Conservation (phyloP, 176 grass and related monocot genomes). For the Aegilops bicornis region DNA sequence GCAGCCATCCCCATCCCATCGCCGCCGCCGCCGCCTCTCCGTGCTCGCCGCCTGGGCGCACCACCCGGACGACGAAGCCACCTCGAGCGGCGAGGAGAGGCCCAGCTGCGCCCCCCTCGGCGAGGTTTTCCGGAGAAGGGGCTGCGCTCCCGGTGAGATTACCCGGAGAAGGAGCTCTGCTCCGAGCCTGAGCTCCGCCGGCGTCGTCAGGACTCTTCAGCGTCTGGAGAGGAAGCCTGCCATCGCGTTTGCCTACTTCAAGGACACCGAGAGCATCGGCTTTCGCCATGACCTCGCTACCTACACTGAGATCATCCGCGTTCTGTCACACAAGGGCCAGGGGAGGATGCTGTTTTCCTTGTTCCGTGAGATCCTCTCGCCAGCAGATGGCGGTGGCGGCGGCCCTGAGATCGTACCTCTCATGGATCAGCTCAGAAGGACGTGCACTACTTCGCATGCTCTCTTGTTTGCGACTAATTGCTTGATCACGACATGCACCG, state of each 20-base stretch:
- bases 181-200: conserved; percentile 30
- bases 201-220: conserved; percentile 41
- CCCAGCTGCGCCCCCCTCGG: background rate
- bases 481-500: conserved; percentile 50
- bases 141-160: background rate
- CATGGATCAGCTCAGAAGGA: conserved; percentile 36
- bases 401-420: conserved; percentile 40
- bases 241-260: conserved; percentile 65
- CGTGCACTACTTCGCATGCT: background rate
- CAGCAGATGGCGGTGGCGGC: background rate
- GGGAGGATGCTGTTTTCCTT: conserved; percentile 47
- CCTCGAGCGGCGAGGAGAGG: conserved; percentile 55
- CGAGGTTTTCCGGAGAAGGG: background rate
- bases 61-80: conserved; percentile 26
- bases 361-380: conserved; percentile 45
- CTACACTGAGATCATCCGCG: conserved; percentile 48
- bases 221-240: conserved; percentile 41
- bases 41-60: background rate
- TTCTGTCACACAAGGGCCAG: conserved; percentile 37
- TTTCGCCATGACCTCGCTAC: conserved; percentile 62
- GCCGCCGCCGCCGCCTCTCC: conserved; percentile 15
- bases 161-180: background rate
- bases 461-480: conserved; percentile 45
- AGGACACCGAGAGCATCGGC: conserved; percentile 42
- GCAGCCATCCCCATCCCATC: background rate